Evolutionary conservation across 148 eudicot genomes (phyloP), one percentile per base, ranked within the genome.

Genomic region (Silene uniflora): DNA sequence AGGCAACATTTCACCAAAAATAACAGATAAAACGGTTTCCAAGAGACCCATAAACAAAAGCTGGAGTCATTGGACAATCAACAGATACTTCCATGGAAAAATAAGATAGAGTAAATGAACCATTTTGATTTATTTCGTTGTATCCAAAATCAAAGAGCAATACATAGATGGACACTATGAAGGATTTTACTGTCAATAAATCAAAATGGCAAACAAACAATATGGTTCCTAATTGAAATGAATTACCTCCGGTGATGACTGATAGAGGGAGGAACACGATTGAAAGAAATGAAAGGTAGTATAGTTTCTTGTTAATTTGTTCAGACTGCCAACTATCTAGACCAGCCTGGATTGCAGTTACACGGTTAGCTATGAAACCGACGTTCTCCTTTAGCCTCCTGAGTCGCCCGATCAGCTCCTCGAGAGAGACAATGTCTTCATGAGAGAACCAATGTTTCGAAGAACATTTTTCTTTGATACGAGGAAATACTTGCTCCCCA

Each of bases 271-370:
- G 97, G 80, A 95, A 95, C 78, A 92, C 75, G 81, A 95, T 85
- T 29, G 99, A 95, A 67, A 95, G 91, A 75, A 95, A 90, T 1
- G 99, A 95, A 4, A 95, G 92, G 61, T 90, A 95, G 80, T 95
- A 95, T 5, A 95, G 85, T 79, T 92, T 95, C 78, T 81, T 84
- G 75, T 95, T 95, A 44, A 95, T 95, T 76, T 91, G 97, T 83
- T 95, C 97, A 1, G 99, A 81, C 71, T 95, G 99, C 99, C 99
- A 95, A 71, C 92, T 95, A 73, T 95, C 99, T 10, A 95, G 90
- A 58, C 99, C 91, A 29, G 99, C 93, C 71, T 95, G 98, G 69
- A 95, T 84, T 47, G 98, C 96, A 7, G 96, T 88, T 74, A 95
- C 90, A 42, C 97, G 97, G 73, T 92, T 92, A 59, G 96, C 93